Evolutionary conservation across 441 rosid genomes (phyloP).

Genomic region (Adansonia grandidieri): DNA sequence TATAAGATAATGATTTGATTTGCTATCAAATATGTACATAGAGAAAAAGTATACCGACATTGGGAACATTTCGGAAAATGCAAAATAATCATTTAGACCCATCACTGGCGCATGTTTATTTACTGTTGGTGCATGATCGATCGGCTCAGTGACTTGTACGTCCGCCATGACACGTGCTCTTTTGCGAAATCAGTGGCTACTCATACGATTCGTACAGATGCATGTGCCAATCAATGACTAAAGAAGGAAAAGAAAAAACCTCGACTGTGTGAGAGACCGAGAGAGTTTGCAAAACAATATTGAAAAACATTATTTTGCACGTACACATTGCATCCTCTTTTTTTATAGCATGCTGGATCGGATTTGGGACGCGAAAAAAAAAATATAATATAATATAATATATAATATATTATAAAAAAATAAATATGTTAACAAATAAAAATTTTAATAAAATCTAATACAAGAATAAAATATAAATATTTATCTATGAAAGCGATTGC

Average conservation of each 20-base stretch:
- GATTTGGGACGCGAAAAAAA: too few relatives aligned
- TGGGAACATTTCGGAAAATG: not conserved
- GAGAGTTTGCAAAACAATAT: not conserved
- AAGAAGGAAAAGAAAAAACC: not conserved
- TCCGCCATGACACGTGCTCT: slow-evolving; percentile 16
- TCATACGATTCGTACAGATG: not conserved
- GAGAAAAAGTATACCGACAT: not conserved
- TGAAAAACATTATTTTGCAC: not conserved
- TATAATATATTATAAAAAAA: too few relatives aligned
- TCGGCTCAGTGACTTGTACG: not conserved
- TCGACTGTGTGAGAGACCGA: not conserved
- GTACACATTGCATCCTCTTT: not conserved
- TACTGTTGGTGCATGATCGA: not conserved
- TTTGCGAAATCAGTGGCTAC: slow-evolving; percentile 18
- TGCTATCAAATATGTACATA: not conserved
- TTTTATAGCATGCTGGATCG: not conserved
- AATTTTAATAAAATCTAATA: too few relatives aligned
- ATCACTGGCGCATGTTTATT: not conserved
- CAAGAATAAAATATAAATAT: too few relatives aligned
- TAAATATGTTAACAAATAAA: too few relatives aligned
- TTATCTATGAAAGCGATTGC: slow-evolving; percentile 4
- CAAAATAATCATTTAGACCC: not conserved
- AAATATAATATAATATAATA: too few relatives aligned
- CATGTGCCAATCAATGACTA: not conserved
- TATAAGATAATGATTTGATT: not conserved